Percentiles rank a stretch among this genome's conserved stretches.
Conservation (phyloP, 495 filamentous ascomycete genomes). For the Platismatia glauca region DNA sequence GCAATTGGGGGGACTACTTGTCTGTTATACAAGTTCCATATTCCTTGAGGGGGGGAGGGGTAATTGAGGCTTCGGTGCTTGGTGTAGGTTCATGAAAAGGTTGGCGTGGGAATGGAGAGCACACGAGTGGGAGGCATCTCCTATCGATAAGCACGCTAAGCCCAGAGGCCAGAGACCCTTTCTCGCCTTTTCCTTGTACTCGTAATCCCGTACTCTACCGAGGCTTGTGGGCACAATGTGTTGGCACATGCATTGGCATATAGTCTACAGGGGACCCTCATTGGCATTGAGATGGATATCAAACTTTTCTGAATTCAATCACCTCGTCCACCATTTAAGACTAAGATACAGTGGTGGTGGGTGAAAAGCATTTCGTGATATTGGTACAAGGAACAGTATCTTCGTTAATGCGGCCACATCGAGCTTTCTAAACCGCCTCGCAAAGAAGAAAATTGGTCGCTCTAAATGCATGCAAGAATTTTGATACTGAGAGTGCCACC, state of each 20-base stretch:
- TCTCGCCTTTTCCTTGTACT: not conserved
- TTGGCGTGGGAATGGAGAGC: not conserved
- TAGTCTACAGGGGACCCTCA: not conserved
- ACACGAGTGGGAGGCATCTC: not conserved
- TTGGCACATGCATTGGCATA: not conserved
- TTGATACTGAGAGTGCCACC: conserved; percentile 10
- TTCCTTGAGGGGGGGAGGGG: not conserved
- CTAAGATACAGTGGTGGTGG: conserved; percentile 17
- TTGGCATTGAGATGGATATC: not conserved
- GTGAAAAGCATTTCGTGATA: conserved; percentile 17
- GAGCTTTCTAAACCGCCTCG: conserved; percentile 17
- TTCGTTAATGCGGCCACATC: conserved; percentile 15
- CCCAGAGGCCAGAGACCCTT: not conserved
- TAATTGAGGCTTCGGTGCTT: not conserved
- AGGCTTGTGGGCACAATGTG: not conserved
- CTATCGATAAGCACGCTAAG: conserved; percentile 7
- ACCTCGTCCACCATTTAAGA: conserved; percentile 6
- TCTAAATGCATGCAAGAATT: conserved; percentile 15
- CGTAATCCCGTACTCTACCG: no score
- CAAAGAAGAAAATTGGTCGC: conserved; percentile 13
- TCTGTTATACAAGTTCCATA: not conserved
- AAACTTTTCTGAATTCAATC: not conserved
- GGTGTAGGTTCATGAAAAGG: not conserved
- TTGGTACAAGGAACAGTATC: conserved; percentile 17
- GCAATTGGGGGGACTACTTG: not conserved